Evolutionary conservation across 768 basidiomycete genomes (phyloP), one percentile per base, ranked within the genome.

Genomic region (Phlegmacium glaucopus): DNA sequence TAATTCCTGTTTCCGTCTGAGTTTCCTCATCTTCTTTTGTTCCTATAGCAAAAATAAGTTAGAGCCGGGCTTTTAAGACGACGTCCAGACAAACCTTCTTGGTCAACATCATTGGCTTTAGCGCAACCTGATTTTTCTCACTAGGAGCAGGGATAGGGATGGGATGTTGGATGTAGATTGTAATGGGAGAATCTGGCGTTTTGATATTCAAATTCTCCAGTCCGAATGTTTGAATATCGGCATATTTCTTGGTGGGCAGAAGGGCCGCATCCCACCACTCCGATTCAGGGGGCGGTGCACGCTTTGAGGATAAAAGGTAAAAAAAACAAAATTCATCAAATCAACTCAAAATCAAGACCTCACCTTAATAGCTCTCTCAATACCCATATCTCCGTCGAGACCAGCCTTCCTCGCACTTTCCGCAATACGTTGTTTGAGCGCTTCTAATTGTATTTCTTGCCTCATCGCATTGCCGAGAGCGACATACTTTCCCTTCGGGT

Each of bases 221-320:
- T 25, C 83, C 84, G 18, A 77, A 63, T 2, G 48, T 61, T 1
- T 68, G 67, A 42, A 95, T 63, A 48, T 94, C 93, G 38, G 81
- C 78, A 64, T 98, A 98, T 4, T 71, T 77, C 68, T 87, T 85
- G 55, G 74, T 84, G 0, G 90, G 88, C 9, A 99, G 70, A 11
- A 97, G 71, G 0, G 90, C 78, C 16, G 80, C 84, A 67, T 99
- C 96, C 96, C 96, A 99, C 96, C 96, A 99, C 64, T 98, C 96
- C 4, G 85, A 80, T 4, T 81, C 85, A 0, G 95, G 95, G 6
- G 95, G 96, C 1, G 90, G 79, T 45, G 82, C 81, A 37, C 94
- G 77, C 87, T 26, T 18, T 39, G 42, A 29, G 39, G 37, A 41
- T 28, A 37, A 4, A 29, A 28, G 9, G 11, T 25, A 8, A 9